Evolutionary conservation across 164 flowering plant genomes (phyloP), one percentile per base, ranked within the genome.

Genomic region (Aristolochia fimbriata): DNA sequence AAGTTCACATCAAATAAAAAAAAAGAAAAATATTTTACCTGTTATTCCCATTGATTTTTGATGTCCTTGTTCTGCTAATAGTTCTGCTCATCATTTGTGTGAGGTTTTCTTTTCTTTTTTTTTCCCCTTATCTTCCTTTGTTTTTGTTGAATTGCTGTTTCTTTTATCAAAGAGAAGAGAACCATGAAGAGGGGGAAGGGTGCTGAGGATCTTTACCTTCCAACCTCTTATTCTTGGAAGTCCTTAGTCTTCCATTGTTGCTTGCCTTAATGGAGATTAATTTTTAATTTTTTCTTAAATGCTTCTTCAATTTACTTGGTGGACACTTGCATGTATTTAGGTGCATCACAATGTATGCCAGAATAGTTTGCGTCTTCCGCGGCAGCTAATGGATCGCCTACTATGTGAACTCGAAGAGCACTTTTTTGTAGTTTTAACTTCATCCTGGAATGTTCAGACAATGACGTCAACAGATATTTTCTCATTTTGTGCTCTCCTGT

Each of bases 401-500:
- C 61, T 83, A 61, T 75, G 69, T 59, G 91, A 94, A 69, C 64
- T 87, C 81, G 97, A 86, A 66, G 69, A 65, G 60, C 71, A 47
- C 62, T 53, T 88, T 67, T 74, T 79, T 56, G 71, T 59, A 27
- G 66, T 67, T 74, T 4, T 84, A 24, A 71, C 43, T 17, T 56
- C 48, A 41, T 76, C 81, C 22, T 58, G 58, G 62, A 76, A 78
- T 58, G 72, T 59, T 55, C 79, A 79, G 56, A 74, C 70, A 56
- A 60, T 68, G 71, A 73, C 63, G 72, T 69, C 83, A 7, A 69
- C 83, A 1, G 95, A 86, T 64, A 55, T 88, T 64, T 75, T 88
- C 68, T 70, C 69, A 53, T 55, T 62, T 17, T 82, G 87, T 70
- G 76, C 88, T 57, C 71, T 88, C 48, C 51, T 86, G n/a, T 84